phyloP scores from a whole-genome alignment of 805 yeast species.

The Kodamaea lidongshanica region DNA sequence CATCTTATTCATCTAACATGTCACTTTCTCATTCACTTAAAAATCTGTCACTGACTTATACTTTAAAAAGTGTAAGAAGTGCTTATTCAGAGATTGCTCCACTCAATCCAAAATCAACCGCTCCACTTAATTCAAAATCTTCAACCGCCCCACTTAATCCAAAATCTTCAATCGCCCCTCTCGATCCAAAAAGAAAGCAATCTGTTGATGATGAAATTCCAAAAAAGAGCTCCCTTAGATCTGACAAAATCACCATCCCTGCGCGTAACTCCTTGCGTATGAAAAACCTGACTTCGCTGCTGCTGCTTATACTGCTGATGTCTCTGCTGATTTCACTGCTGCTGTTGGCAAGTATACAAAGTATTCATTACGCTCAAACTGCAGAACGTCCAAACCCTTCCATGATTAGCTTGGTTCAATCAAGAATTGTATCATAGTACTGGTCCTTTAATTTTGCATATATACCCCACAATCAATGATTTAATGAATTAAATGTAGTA shows the following conservation, averaged over 20 bases:
- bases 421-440: too few relatives aligned
- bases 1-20: constrained; percentile 15
- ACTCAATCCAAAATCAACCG: too few relatives aligned
- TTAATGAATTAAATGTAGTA: too few relatives aligned
- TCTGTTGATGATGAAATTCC: constrained; percentile 5
- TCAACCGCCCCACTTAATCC: too few relatives aligned
- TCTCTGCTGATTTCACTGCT: constrained; percentile 1
- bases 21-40: constrained; percentile 14
- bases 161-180: too few relatives aligned
- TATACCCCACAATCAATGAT: too few relatives aligned
- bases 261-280: constrained; percentile 3
- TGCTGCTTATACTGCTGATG: constrained; percentile 1
- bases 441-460: too few relatives aligned
- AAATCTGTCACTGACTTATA: constrained; percentile 9
- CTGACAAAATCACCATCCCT: constrained; percentile 1
- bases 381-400: constrained; percentile 5
- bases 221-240: constrained; percentile 1
- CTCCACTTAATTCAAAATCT: too few relatives aligned
- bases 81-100: too few relatives aligned
- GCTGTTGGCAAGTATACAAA: neutral
- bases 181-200: too few relatives aligned
- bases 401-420: constrained; percentile 4
- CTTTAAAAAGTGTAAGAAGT: constrained; percentile 8
- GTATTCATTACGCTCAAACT: constrained; percentile 4
- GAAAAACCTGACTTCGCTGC: constrained; percentile 2